Conservation (phyloP, 805 yeast genomes). For the Cyberlindnera saturnus region DNA sequence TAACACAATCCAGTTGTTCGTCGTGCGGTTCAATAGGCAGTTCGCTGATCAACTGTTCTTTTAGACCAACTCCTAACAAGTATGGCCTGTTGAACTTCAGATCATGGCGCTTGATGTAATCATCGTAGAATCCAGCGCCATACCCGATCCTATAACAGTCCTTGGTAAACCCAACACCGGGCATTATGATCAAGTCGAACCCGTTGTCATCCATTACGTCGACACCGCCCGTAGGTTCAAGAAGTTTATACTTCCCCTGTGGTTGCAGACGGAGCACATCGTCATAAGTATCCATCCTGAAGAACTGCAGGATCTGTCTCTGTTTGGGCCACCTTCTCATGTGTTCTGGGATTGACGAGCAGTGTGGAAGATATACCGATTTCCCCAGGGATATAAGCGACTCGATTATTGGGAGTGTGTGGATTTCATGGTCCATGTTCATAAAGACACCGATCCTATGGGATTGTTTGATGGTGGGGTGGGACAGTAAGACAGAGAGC, state of each 20-base stretch:
- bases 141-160: constrained; percentile 62
- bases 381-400: constrained; percentile 46
- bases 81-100: constrained; percentile 29
- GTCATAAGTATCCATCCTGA: constrained; percentile 36
- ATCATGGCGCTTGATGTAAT: constrained; percentile 48
- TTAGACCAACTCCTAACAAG: constrained; percentile 59
- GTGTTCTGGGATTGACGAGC: constrained; percentile 25
- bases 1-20: constrained; percentile 47
- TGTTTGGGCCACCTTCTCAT: constrained; percentile 23
- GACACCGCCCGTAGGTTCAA: constrained; percentile 52
- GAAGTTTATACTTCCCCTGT: constrained; percentile 57
- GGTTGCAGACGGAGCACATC: constrained; percentile 49
- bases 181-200: constrained; percentile 71
- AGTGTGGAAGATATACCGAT: constrained; percentile 53
- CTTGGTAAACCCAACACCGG: constrained; percentile 76
- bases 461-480: constrained; percentile 37
- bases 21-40: constrained; percentile 64
- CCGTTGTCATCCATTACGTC: constrained; percentile 29
- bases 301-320: constrained; percentile 49
- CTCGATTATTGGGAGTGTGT: constrained; percentile 49
- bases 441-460: constrained; percentile 58
- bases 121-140: constrained; percentile 93
- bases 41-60: constrained; percentile 48
- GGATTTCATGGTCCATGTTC: constrained; percentile 72
- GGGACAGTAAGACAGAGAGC: constrained; percentile 9